phyloP scores from a whole-genome alignment of 208 protist species.

The Kentomonas sorsogonicus region DNA sequence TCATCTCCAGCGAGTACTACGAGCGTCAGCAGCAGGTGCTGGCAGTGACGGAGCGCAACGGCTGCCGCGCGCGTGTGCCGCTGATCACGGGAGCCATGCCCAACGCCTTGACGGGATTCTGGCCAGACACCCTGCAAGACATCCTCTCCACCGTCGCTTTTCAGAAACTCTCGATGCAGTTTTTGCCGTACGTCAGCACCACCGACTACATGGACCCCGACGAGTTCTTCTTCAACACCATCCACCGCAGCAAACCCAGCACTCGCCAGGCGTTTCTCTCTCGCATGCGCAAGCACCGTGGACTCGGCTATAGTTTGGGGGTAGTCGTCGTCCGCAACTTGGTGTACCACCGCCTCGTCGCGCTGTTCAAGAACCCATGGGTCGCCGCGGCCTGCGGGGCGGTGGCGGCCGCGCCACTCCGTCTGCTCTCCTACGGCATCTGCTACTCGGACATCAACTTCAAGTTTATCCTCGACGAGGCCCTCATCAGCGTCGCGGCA shows the following conservation, averaged over 20 bases:
- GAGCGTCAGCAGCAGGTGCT: slow-evolving; percentile 30
- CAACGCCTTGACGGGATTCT: slow-evolving; percentile 26
- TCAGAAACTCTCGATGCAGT: slow-evolving; percentile 46
- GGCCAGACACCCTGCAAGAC: slow-evolving; percentile 69
- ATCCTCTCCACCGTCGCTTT: slow-evolving; percentile 37
- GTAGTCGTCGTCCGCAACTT: slow-evolving; percentile 39
- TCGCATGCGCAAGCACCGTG: slow-evolving; percentile 23
- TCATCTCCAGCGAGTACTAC: slow-evolving; percentile 64
- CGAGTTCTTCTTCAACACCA: too few relatives aligned
- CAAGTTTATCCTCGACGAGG: slow-evolving; percentile 61
- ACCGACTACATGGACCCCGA: slow-evolving; percentile 10
- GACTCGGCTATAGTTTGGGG: slow-evolving; percentile 26
- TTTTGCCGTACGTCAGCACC: slow-evolving; percentile 31
- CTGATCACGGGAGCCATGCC: slow-evolving; percentile 26
- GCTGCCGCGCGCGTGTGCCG: slow-evolving; percentile 41
- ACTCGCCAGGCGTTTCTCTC: too few relatives aligned
- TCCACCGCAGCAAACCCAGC: too few relatives aligned
- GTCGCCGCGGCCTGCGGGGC: slow-evolving; percentile 34
- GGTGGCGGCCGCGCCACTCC: slow-evolving; percentile 42
- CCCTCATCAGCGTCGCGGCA: slow-evolving; percentile 38
- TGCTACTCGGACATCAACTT: slow-evolving; percentile 53
- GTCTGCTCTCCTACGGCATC: slow-evolving; percentile 59
- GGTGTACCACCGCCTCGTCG: slow-evolving; percentile 52
- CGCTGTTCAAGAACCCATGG: slow-evolving; percentile 17
- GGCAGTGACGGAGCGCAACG: slow-evolving; percentile 36